phyloP scores from a whole-genome alignment of 768 basidiomycete species.

The Rhizopogon rudus region DNA sequence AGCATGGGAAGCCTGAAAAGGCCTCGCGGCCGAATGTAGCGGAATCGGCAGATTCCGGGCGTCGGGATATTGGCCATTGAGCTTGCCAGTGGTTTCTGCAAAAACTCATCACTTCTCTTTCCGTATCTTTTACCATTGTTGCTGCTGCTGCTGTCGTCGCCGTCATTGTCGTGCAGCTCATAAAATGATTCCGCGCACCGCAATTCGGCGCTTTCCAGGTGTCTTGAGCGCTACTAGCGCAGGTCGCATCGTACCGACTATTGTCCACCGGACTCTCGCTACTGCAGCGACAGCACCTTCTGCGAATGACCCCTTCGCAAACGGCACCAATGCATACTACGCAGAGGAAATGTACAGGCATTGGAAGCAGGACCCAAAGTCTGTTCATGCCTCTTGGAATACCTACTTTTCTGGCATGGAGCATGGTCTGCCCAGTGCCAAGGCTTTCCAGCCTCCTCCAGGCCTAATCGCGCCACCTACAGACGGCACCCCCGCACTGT shows the following conservation, averaged over 20 bases:
- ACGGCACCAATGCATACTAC: conserved; percentile 93
- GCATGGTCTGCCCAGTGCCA: conserved; percentile 69
- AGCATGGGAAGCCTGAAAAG: no score
- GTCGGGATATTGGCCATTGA: no score
- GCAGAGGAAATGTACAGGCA: conserved; percentile 95
- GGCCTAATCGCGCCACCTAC: conserved; percentile 62
- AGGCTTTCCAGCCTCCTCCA: conserved; percentile 87
- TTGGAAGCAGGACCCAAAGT: conserved; percentile 85
- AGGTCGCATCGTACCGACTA: conserved; percentile 12
- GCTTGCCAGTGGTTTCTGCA: no score
- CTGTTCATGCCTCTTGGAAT: conserved; percentile 93
- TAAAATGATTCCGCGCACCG: conserved; percentile 34
- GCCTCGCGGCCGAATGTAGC: no score
- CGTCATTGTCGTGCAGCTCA: neutral
- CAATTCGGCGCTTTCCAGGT: conserved; percentile 30
- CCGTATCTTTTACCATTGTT: neutral
- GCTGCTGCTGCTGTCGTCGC: neutral
- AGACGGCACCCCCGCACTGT: conserved; percentile 76
- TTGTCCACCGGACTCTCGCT: conserved; percentile 35
- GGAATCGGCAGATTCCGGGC: no score
- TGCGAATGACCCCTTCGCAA: conserved; percentile 83
- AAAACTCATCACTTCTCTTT: no score
- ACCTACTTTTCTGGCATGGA: conserved; percentile 93
- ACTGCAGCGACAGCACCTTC: conserved; percentile 55
- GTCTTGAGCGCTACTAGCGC: conserved; percentile 17